phyloP scores from a whole-genome alignment of 2,329 filamentous ascomycete genomes.

The Sporothrix euskadiensis region DNA sequence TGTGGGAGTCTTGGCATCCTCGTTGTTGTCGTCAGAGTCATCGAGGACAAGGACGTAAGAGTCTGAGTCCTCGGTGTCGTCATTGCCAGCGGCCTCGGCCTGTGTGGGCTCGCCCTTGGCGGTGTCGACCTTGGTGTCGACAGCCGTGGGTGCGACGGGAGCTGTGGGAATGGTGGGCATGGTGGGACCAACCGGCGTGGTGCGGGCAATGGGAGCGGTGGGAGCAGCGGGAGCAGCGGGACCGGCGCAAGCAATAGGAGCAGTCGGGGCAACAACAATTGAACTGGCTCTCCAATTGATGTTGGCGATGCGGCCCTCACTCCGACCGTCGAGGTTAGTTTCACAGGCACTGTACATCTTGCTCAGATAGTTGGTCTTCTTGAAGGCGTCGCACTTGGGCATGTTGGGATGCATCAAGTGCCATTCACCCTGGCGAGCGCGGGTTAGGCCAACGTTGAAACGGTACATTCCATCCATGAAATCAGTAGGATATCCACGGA shows the following conservation, averaged over 20 bases:
- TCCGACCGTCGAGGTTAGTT: conserved; percentile 15
- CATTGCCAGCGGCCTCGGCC: neutral
- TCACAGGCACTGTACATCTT: conserved; percentile 31
- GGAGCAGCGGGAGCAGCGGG: too few species aligned
- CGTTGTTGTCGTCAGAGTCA: neutral
- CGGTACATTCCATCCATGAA: conserved; percentile 50
- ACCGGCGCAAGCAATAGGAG: neutral
- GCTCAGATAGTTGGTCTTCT: conserved; percentile 26
- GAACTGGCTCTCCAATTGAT: neutral
- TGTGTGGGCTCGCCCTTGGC: neutral
- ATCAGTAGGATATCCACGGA: conserved; percentile 42
- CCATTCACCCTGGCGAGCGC: conserved; percentile 48
- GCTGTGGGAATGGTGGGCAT: too few species aligned
- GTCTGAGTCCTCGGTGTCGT: too few species aligned
- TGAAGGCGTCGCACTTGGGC: conserved; percentile 28
- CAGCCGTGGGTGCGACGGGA: too few species aligned
- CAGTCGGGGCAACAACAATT: neutral
- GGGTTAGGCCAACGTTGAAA: conserved; percentile 50
- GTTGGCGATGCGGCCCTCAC: conserved; percentile 31
- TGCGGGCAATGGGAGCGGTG: too few species aligned
- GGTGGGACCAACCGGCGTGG: too few species aligned
- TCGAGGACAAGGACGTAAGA: neutral
- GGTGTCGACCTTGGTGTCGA: neutral
- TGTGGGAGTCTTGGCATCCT: neutral
- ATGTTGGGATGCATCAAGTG: conserved; percentile 48